phyloP scores from a whole-genome alignment of 2,329 filamentous ascomycete species.

The Trichoderma lentiforme region DNA sequence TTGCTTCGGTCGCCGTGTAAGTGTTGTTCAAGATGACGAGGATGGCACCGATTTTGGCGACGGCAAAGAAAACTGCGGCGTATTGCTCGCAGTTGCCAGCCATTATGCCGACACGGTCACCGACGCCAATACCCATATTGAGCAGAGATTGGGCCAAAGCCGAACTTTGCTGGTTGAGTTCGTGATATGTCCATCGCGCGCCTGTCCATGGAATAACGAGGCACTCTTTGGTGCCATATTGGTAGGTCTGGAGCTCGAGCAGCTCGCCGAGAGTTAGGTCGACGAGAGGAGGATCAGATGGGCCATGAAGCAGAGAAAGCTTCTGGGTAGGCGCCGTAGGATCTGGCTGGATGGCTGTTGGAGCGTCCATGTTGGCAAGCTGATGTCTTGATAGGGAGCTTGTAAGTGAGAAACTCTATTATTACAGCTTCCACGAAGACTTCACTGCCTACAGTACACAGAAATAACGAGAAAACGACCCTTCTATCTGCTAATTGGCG shows the following conservation, averaged over 20 bases:
- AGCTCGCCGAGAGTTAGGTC: constrained; percentile 71
- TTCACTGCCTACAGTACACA: neutral
- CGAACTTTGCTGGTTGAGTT: constrained; percentile 60
- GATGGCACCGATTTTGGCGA: constrained; percentile 62
- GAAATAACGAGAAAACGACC: neutral
- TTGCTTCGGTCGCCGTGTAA: constrained; percentile 70
- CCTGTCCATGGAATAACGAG: constrained; percentile 74
- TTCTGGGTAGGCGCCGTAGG: constrained; percentile 35
- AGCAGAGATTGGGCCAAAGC: constrained; percentile 63
- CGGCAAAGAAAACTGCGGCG: constrained; percentile 71
- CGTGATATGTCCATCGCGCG: constrained; percentile 68
- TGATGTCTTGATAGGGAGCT: neutral
- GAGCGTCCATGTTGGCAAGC: constrained; percentile 20
- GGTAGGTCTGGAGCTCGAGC: constrained; percentile 65
- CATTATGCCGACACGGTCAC: constrained; percentile 73
- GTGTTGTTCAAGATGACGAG: constrained; percentile 81
- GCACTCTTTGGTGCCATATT: constrained; percentile 64
- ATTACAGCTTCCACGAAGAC: neutral
- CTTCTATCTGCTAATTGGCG: neutral
- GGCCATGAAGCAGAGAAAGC: constrained; percentile 63
- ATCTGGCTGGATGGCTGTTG: constrained; percentile 29
- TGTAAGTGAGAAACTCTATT: neutral
- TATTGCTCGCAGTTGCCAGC: constrained; percentile 80
- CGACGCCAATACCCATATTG: constrained; percentile 62
- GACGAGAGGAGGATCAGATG: constrained; percentile 64